Evolutionary conservation across 129 eudicot species (phyloP).

Genomic region (Chrysanthemum makinoi): DNA sequence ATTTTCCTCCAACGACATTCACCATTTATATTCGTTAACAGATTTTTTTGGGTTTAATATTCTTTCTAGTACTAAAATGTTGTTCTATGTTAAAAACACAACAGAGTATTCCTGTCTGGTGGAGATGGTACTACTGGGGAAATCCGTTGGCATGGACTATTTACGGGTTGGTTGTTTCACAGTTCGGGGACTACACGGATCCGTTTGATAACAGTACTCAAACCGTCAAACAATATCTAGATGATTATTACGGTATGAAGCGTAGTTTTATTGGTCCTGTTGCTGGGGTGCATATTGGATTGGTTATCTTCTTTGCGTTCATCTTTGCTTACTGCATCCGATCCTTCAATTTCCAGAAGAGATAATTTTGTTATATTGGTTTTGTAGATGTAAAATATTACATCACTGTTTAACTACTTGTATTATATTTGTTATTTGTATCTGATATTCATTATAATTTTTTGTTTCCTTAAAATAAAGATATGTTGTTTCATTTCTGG

Average conservation of each 20-base stretch:
- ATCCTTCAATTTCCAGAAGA: slow-evolving; percentile 45
- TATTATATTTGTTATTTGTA: too few species aligned
- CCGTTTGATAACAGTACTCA: not conserved
- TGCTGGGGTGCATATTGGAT: slow-evolving; percentile 33
- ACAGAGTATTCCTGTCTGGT: slow-evolving; percentile 42
- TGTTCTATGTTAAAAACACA: not conserved
- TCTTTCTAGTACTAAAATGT: not conserved
- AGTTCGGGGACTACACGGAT: slow-evolving; percentile 34
- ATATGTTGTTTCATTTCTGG: too few species aligned
- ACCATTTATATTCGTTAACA: too few species aligned
- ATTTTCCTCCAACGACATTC: too few species aligned
- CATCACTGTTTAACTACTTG: too few species aligned
- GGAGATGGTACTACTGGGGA: slow-evolving; percentile 53
- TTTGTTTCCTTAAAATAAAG: too few species aligned
- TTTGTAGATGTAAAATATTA: too few species aligned
- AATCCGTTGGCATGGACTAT: slow-evolving; percentile 52
- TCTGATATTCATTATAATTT: too few species aligned
- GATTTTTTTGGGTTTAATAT: not conserved
- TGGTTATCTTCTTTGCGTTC: slow-evolving; percentile 31
- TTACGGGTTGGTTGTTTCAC: slow-evolving; percentile 47
- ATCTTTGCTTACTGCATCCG: slow-evolving; percentile 40
- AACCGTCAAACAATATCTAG: slow-evolving; percentile 27
- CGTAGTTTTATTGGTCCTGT: slow-evolving; percentile 34
- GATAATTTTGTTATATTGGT: slow-evolving; percentile 12
- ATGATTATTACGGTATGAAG: slow-evolving; percentile 23